Evolutionary conservation across 2,329 filamentous ascomycete genomes (phyloP).

Genomic region (Trichoderma sp.): DNA sequence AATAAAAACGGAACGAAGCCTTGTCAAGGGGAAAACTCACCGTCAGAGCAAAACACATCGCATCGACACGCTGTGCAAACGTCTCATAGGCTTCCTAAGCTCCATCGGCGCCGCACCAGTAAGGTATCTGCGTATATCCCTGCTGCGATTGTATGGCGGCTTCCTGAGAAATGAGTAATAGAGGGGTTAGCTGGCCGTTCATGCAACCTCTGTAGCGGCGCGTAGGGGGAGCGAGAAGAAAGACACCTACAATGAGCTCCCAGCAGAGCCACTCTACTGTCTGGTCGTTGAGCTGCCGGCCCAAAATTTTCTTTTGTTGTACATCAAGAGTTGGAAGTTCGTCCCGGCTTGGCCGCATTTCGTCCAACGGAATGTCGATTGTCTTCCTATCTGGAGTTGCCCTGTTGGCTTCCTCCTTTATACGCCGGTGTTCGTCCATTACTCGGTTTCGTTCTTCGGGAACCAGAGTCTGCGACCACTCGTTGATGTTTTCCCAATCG

Average conservation of each 20-base stretch:
- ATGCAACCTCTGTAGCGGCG: too few species aligned
- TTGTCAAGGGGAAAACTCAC: conserved; percentile 21
- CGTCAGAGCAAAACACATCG: conserved; percentile 34
- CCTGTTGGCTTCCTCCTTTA: background rate
- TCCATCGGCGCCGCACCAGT: conserved; percentile 38
- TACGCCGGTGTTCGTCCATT: conserved; percentile 20
- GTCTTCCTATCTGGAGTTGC: background rate
- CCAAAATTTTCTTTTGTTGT: conserved; percentile 34
- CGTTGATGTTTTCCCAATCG: conserved; percentile 34
- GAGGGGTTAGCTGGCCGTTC: background rate
- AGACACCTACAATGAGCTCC: conserved; percentile 33
- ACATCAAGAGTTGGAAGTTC: conserved; percentile 29
- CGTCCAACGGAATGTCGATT: conserved; percentile 16
- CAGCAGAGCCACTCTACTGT: conserved; percentile 35
- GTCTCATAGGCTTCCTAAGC: conserved; percentile 38
- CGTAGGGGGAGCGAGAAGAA: background rate
- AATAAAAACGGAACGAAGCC: background rate
- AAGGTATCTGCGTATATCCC: conserved; percentile 34
- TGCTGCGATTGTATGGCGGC: conserved; percentile 36
- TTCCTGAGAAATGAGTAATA: conserved; percentile 19
- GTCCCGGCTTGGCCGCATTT: conserved; percentile 28
- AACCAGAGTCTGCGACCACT: conserved; percentile 34
- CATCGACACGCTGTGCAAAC: conserved; percentile 35
- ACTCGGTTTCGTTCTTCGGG: conserved; percentile 25
- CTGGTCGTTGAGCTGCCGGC: conserved; percentile 33